Base-by-base conservation (phyloP, 371 early-diverging fungal species). In the Saksenaea oblongispora region DNA sequence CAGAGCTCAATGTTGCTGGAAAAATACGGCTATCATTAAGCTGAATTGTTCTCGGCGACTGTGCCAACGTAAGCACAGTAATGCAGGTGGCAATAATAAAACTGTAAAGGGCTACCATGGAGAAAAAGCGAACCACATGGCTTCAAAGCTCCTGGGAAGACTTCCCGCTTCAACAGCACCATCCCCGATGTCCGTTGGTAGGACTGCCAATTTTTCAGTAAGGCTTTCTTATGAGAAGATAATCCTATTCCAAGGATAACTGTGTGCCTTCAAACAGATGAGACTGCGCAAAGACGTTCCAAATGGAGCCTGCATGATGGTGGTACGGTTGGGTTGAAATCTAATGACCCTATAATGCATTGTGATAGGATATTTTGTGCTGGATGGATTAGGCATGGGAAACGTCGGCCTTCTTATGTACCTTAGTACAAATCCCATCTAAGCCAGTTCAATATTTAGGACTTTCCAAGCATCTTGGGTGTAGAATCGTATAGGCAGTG, bases 11-110 rank as follows among this genome's bases (percentile, higher is more conserved):
- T 3, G 42, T 27, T 14, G 58, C 18, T 15, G 64, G n/a, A 13
- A 34, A 13, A 7, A 60, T 60, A 15, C 18, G 42, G 34, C 61
- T 61, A 51, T 69, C 44, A 18, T 69, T 69, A 8, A 69, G 61
- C 28, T 58, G 69, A 5, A 64, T 51, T 3, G 69, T 69, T 5
- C 18, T 18, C 22, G 51, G 51, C 24, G 51, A 18, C 22, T 47
- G 51, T 5, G 51, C 51, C 10, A 47, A 24, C 24, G 51, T 22
- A 22, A 22, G 5, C 22, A 11, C 51, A 7, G 11, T 11, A 22
- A 22, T 3, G 11, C n/a, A 22, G 11, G 18, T 18, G 24, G 22
- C 24, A 2, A 47, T 3, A 11, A 24, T 22, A 47, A 47, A 47
- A 47, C 18, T 47, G 51, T 4, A 47, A 8, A 47, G 24, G 22